Conservation (phyloP, 2,329 filamentous ascomycete genomes). For the Pestalotiopsis sp. region DNA sequence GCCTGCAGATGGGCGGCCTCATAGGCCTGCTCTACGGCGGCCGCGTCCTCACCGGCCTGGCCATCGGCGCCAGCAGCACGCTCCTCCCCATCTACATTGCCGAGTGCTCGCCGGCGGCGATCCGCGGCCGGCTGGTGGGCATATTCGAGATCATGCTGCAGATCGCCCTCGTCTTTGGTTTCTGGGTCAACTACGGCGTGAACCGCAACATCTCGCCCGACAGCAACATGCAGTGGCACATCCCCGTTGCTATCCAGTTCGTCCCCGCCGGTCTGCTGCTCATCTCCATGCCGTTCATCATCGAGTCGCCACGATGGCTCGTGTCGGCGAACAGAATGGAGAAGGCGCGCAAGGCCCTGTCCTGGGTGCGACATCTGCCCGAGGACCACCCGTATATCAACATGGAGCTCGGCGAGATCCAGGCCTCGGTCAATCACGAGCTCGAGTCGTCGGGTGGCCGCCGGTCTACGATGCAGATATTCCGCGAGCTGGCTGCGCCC, state of each 20-base stretch:
- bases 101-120: constrained; percentile 41
- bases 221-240: constrained; percentile 27
- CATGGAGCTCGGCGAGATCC: constrained; percentile 30
- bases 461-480: constrained; percentile 29
- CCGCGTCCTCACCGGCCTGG: constrained; percentile 45
- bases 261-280: constrained; percentile 29
- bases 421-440: constrained; percentile 34
- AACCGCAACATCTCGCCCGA: constrained; percentile 25
- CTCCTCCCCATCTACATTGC: constrained; percentile 38
- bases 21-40: constrained; percentile 41
- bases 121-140: constrained; percentile 47
- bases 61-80: constrained; percentile 45
- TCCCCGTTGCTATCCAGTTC: constrained; percentile 28
- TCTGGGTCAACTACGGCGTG: constrained; percentile 38
- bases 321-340: constrained; percentile 22
- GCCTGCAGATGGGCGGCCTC: constrained; percentile 24
- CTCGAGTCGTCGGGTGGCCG: constrained; percentile 36
- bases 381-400: constrained; percentile 30
- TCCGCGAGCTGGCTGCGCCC: constrained; percentile 23
- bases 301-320: constrained; percentile 23
- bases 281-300: constrained; percentile 25
- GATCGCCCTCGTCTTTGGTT: constrained; percentile 22
- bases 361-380: constrained; percentile 25
- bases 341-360: constrained; percentile 20
- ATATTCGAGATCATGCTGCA: constrained; percentile 42